Evolutionary conservation across 108 stramenopile species (phyloP).

Genomic region (Cyclostephanos tholiformis): DNA sequence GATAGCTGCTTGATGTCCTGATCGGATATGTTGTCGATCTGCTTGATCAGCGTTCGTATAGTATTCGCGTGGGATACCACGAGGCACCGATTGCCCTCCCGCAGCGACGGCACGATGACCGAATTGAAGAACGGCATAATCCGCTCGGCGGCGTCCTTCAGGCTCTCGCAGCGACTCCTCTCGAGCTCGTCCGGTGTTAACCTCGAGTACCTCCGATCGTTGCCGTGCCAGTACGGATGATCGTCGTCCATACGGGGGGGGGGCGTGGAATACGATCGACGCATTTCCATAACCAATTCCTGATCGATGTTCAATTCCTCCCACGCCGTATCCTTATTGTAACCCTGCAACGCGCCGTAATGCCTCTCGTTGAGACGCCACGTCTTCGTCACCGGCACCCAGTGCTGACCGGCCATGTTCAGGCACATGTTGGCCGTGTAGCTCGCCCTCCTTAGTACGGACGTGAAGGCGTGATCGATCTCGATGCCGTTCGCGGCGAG

Average conservation of each 20-base stretch:
- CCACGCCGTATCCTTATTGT: conserved; percentile 82
- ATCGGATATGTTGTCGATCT: conserved; percentile 84
- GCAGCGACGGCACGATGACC: conserved; percentile 66
- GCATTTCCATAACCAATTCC: conserved; percentile 85
- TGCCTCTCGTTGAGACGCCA: conserved; percentile 90
- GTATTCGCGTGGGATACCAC: conserved; percentile 89
- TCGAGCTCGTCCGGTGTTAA: conserved; percentile 69
- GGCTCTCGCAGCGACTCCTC: conserved; percentile 61
- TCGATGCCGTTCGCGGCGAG: conserved; percentile 81
- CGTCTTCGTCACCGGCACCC: conserved; percentile 82
- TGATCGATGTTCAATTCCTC: conserved; percentile 73
- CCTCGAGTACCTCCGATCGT: conserved; percentile 74
- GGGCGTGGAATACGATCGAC: conserved; percentile 67
- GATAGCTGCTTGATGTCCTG: conserved; percentile 87
- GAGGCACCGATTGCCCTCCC: conserved; percentile 74
- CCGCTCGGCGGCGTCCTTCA: conserved; percentile 76
- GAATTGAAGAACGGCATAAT: conserved; percentile 87
- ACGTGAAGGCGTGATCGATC: conserved; percentile 85
- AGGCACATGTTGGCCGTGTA: conserved; percentile 80
- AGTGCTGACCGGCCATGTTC: conserved; percentile 79
- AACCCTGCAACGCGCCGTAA: conserved; percentile 86
- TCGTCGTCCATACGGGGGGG: conserved; percentile 83
- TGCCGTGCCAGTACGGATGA: conserved; percentile 88
- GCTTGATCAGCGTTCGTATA: conserved; percentile 81
- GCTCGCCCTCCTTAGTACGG: conserved; percentile 73